Evolutionary conservation across 2,329 filamentous ascomycete species (phyloP).

Genomic region (Calonectria fujianensis): DNA sequence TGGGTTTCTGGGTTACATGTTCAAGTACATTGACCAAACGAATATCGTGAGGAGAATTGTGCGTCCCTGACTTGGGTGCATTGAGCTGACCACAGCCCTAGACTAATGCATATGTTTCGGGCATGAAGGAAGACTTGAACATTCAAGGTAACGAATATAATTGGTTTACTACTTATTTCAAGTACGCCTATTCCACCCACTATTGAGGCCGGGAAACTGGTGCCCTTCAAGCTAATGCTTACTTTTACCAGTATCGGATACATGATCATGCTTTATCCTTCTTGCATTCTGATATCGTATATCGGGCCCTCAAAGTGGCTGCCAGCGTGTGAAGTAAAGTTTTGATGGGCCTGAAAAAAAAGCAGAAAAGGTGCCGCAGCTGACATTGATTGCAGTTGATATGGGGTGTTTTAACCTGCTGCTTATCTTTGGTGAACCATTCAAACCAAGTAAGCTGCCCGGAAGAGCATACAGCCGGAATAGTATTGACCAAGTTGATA

Average conservation of each 20-base stretch:
- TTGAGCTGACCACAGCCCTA: neutral
- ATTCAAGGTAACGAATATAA: constrained; percentile 11
- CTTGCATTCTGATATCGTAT: constrained; percentile 15
- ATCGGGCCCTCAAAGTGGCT: constrained; percentile 19
- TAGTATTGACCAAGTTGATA: neutral
- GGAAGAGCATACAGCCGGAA: neutral
- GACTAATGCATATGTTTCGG: constrained; percentile 23
- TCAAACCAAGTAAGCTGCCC: constrained; percentile 14
- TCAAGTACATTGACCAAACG: constrained; percentile 25
- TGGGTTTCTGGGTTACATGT: constrained; percentile 19
- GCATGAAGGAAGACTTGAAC: constrained; percentile 18
- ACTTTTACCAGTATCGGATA: neutral
- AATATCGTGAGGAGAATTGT: neutral
- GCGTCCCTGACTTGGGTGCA: neutral
- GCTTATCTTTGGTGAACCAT: constrained; percentile 12
- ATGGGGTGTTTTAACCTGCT: constrained; percentile 29
- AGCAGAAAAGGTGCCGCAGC: neutral
- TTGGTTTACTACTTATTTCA: constrained; percentile 25
- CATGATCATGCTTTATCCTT: constrained; percentile 24
- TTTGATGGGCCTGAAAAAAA: neutral
- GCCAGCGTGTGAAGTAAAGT: constrained; percentile 7
- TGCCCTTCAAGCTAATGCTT: neutral
- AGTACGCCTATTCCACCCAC: neutral
- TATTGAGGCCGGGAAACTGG: too few relatives aligned
- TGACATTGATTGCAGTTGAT: constrained; percentile 6